phyloP scores from a whole-genome alignment of 805 yeast species.

The Candida germanica region DNA sequence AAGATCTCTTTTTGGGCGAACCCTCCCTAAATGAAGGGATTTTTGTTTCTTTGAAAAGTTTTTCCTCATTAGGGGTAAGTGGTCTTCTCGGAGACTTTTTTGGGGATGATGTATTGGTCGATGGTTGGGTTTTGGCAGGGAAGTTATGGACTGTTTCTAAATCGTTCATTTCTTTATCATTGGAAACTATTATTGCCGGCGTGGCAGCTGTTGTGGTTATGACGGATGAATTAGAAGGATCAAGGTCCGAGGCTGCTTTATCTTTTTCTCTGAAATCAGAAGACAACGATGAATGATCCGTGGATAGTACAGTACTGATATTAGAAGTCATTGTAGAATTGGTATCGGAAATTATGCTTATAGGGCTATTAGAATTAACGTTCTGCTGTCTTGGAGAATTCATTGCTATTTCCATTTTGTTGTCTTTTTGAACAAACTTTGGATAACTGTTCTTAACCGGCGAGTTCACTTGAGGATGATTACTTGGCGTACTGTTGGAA shows the following conservation, averaged over 20 bases:
- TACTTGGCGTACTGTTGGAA: neutral
- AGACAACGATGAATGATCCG: slow-evolving; percentile 25
- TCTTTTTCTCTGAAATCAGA: slow-evolving; percentile 14
- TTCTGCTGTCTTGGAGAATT: slow-evolving; percentile 8
- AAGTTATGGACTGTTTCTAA: slow-evolving; percentile 2
- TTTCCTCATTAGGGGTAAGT: slow-evolving; percentile 23
- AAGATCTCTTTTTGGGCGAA: neutral
- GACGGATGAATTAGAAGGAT: neutral
- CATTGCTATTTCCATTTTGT: slow-evolving; percentile 10
- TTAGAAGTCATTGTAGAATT: slow-evolving; percentile 28
- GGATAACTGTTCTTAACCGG: slow-evolving; percentile 1
- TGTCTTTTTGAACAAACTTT: slow-evolving; percentile 7
- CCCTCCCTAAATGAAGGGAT: slow-evolving; percentile 22
- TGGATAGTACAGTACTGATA: slow-evolving; percentile 26
- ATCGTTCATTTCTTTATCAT: slow-evolving; percentile 5
- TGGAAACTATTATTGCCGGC: slow-evolving; percentile 6
- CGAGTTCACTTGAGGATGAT: neutral
- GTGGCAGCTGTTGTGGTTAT: neutral
- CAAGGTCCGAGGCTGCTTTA: neutral
- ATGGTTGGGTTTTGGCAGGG: neutral
- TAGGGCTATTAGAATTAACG: slow-evolving; percentile 21
- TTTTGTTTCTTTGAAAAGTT: slow-evolving; percentile 20
- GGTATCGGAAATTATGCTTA: slow-evolving; percentile 24
- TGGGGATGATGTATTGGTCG: slow-evolving; percentile 2
- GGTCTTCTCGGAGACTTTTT: slow-evolving; percentile 12